Evolutionary conservation across 257 asterid species (phyloP).

Genomic region (Linderniella brevidens): DNA sequence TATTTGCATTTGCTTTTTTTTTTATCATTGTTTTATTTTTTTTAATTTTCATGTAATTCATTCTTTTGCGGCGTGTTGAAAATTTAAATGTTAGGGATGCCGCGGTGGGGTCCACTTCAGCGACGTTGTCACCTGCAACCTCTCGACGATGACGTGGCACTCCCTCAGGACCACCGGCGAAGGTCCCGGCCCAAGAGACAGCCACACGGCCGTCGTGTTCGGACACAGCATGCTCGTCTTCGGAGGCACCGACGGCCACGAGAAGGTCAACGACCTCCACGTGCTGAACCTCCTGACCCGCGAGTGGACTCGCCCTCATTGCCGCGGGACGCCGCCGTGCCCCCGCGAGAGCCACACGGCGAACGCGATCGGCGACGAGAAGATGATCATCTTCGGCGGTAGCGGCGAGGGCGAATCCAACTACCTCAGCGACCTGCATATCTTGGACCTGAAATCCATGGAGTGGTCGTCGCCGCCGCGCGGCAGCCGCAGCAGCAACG

Average conservation of each 20-base stretch:
- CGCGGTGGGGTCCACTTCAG: conserved; percentile 89
- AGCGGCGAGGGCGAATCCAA: conserved; percentile 86
- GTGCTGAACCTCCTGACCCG: conserved; percentile 44
- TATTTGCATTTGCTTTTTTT: neutral
- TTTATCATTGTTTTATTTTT: neutral
- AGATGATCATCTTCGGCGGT: conserved; percentile 69
- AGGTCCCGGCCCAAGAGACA: conserved; percentile 88
- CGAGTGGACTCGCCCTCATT: conserved; percentile 65
- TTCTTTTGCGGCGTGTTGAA: neutral
- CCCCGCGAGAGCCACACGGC: conserved; percentile 88
- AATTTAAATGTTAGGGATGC: conserved; percentile 59
- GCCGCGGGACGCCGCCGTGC: conserved; percentile 54
- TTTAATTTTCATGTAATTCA: neutral
- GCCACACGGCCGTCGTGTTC: conserved; percentile 60
- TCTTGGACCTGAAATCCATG: conserved; percentile 63
- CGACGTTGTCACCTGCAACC: conserved; percentile 59
- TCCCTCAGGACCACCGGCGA: conserved; percentile 50
- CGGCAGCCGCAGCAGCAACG: conserved; percentile 29
- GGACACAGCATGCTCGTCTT: conserved; percentile 66
- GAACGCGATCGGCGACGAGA: conserved; percentile 37
- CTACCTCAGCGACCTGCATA: conserved; percentile 63
- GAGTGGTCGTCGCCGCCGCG: conserved; percentile 62
- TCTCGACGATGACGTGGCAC: conserved; percentile 61
- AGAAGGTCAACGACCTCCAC: conserved; percentile 71
- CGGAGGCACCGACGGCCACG: conserved; percentile 80